These are phyloP conservation scores for Dichotomocladium elegans DNA, from an alignment of 371 early-diverging fungal genomes.

Conservation along the genomic window DNA sequence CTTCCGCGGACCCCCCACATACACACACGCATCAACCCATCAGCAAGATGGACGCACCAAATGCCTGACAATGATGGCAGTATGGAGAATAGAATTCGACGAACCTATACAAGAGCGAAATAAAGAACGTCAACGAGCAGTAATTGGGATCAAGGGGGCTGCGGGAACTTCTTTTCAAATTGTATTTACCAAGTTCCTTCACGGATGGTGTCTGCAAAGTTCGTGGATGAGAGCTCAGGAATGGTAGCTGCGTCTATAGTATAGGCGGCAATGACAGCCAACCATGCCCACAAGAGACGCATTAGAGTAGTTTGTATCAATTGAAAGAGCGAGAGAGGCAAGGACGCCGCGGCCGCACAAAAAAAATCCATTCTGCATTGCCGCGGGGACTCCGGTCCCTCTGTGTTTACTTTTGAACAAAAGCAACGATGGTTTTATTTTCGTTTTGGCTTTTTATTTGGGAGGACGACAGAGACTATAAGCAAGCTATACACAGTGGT, in stretches of 20 bases:
- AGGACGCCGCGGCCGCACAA: no score
- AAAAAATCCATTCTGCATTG: no score
- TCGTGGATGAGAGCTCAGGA: not conserved
- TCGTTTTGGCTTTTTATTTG: no score
- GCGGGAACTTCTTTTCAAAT: not conserved
- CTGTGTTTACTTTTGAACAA: no score
- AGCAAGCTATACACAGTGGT: no score
- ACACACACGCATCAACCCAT: not conserved
- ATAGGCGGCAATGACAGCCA: not conserved
- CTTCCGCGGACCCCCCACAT: no score
- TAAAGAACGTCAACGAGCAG: not conserved
- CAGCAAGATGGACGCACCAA: slow-evolving; percentile 23
- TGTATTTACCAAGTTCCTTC: slow-evolving; percentile 1
- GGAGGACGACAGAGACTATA: no score
- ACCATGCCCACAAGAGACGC: not conserved
- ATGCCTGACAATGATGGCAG: slow-evolving; percentile 27
- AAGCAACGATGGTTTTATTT: no score
- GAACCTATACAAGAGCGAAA: slow-evolving; percentile 26
- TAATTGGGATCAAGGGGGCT: not conserved
- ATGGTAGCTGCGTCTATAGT: not conserved
- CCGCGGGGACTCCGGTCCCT: no score
- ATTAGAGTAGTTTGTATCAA: no score
- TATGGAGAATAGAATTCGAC: slow-evolving; percentile 38
- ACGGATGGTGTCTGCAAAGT: not conserved
- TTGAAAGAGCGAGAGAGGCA: no score